Conservation (phyloP, 495 filamentous ascomycete species). For the Tuber microsphaerosporum region DNA sequence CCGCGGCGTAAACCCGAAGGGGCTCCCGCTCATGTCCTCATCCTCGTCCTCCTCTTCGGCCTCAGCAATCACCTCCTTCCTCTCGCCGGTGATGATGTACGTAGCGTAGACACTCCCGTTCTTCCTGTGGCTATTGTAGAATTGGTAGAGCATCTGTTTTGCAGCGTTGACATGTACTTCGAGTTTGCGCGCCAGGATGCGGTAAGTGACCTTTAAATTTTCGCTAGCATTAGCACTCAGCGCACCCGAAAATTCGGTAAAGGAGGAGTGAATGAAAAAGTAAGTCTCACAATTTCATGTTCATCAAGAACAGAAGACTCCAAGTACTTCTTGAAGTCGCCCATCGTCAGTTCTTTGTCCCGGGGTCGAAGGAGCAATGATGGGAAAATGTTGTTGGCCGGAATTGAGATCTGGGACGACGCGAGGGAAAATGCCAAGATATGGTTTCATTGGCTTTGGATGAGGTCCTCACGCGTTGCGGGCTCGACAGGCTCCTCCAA, state of each 20-base stretch:
- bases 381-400: background rate
- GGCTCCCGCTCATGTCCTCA: slow-evolving; percentile 66
- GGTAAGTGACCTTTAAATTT: slow-evolving; percentile 67
- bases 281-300: slow-evolving; percentile 57
- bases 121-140: slow-evolving; percentile 73
- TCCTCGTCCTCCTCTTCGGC: slow-evolving; percentile 54
- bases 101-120: slow-evolving; percentile 67
- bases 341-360: slow-evolving; percentile 7
- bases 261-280: background rate
- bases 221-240: slow-evolving; percentile 9
- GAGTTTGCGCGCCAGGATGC: slow-evolving; percentile 66
- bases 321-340: slow-evolving; percentile 62
- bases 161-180: slow-evolving; percentile 75
- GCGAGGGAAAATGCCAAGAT: background rate
- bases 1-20: slow-evolving; percentile 53
- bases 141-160: slow-evolving; percentile 89
- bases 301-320: slow-evolving; percentile 71
- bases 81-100: slow-evolving; percentile 69
- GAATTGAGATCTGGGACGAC: background rate
- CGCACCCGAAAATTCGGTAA: background rate
- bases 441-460: background rate
- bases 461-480: background rate
- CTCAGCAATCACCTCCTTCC: slow-evolving; percentile 41
- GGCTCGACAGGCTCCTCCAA: too few relatives aligned
- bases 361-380: background rate